A percentile compares a stretch with the other conserved stretches of the same genome.
Conservation (phyloP, 495 filamentous ascomycete genomes). For the Aspergillus heteromorphus region DNA sequence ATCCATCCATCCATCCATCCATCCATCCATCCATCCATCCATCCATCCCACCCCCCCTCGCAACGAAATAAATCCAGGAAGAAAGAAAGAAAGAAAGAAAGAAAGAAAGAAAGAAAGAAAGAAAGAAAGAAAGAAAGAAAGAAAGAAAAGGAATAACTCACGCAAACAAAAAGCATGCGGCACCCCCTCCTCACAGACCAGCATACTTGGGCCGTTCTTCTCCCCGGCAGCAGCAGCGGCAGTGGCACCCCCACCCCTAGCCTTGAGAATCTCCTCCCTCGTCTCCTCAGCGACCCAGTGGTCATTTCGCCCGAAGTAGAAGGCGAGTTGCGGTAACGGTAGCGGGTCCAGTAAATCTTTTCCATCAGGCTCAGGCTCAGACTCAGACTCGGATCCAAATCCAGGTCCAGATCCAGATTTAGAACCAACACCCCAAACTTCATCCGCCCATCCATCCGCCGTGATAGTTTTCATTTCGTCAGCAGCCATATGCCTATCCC, state of each 20-base stretch:
- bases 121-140: not conserved
- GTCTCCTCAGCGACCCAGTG: slow-evolving; percentile 77
- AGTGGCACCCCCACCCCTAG: slow-evolving; percentile 26
- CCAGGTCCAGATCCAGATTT: slow-evolving; percentile 36
- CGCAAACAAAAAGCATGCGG: slow-evolving; percentile 80
- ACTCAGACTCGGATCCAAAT: too few relatives aligned
- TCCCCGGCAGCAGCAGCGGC: not conserved
- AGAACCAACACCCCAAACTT: slow-evolving; percentile 67
- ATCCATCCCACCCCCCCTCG: too few relatives aligned
- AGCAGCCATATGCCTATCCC: slow-evolving; percentile 56
- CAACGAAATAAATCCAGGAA: too few relatives aligned
- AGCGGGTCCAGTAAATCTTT: too few relatives aligned
- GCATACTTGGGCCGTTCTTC: slow-evolving; percentile 55
- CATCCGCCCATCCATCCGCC: slow-evolving; percentile 70
- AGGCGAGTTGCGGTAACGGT: slow-evolving; percentile 56
- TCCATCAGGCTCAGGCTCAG: too few relatives aligned
- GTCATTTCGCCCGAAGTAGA: slow-evolving; percentile 75
- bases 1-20: not conserved
- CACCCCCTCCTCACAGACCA: slow-evolving; percentile 66
- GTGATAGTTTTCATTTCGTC: slow-evolving; percentile 77
- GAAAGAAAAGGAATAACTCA: slow-evolving; percentile 37
- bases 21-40: too few relatives aligned
- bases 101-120: too few relatives aligned
- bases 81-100: too few relatives aligned
- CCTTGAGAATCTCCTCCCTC: slow-evolving; percentile 65